Evolutionary conservation across 2,329 filamentous ascomycete species (phyloP).

Genomic region (Laburnicola sp.): DNA sequence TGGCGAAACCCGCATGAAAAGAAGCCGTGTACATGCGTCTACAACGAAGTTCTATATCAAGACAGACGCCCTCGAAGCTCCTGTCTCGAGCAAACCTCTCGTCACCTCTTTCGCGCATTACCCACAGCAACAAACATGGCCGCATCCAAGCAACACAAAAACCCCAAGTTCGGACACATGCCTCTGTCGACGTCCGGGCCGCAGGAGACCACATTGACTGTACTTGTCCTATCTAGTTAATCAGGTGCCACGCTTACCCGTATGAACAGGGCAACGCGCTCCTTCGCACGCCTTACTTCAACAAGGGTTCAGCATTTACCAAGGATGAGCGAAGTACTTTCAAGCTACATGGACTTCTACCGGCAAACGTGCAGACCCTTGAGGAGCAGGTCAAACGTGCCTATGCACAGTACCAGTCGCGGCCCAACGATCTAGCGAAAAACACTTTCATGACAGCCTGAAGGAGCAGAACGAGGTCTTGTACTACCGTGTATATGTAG

Average conservation of each 20-base stretch:
- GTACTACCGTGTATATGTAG: slow-evolving; percentile 66
- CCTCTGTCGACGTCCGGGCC: slow-evolving; percentile 49
- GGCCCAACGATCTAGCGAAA: slow-evolving; percentile 70
- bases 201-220: slow-evolving; percentile 45
- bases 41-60: neutral
- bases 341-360: slow-evolving; percentile 72
- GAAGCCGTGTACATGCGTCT: neutral
- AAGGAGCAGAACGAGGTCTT: slow-evolving; percentile 84
- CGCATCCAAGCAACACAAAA: slow-evolving; percentile 25
- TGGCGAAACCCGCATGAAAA: neutral
- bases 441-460: slow-evolving; percentile 87
- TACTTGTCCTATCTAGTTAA: slow-evolving; percentile 15
- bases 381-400: slow-evolving; percentile 76
- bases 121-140: slow-evolving; percentile 12
- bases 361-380: slow-evolving; percentile 70
- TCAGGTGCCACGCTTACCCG: slow-evolving; percentile 3
- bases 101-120: neutral
- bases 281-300: slow-evolving; percentile 69
- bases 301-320: slow-evolving; percentile 82
- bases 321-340: slow-evolving; percentile 69
- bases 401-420: slow-evolving; percentile 74
- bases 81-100: neutral
- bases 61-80: neutral
- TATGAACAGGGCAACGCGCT: slow-evolving; percentile 51
- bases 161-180: slow-evolving; percentile 43